Base-by-base conservation (phyloP, 192 early-diverging fungal species). In the Endogone sp. region DNA sequence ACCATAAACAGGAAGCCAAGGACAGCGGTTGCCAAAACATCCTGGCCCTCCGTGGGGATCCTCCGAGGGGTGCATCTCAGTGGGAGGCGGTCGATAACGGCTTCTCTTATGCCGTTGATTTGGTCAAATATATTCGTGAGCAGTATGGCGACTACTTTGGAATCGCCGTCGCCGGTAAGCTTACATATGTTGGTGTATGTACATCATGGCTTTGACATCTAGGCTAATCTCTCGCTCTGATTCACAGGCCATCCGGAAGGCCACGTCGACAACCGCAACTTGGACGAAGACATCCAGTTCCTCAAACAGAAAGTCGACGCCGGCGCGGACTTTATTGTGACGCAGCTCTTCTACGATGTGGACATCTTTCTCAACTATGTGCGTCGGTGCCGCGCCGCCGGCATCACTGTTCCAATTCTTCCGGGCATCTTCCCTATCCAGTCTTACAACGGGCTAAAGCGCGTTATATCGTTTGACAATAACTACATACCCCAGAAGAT, bases 371-470 rank as follows among this genome's bases (percentile, higher is more conserved):
- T 98, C 60, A 81, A 83, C 29, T 98, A 93, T 91, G 86, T 91
- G 32, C 81, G 86, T 56, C 65, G 86, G 60, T 90, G 89, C 75
- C 88, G 93, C 20, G 89, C 73, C 3, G 81, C 86, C 21, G 97
- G 96, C 6, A 87, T 93, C 70, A 89, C 74, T n/a, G 83, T 80
- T 60, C 91, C 91, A 28, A 95, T 99, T 66, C 84, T 99, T 60
- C 95, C 97, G 0, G 97, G 97, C 56, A 88, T 99, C 68, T 95
- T 99, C 93, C 95, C 95, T 61, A 99, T 99, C 70, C 95, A 96
- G 80, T 92, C 84, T 71, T 97, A 94, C 74, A 88, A 85, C 60
- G 93, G 95, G 60, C 94, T 99, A 82, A 91, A 94, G 82, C 83
- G 93, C 70, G 94, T 97, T 86, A 93, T 94, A 58, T 85, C 91